phyloP scores from a whole-genome alignment of 2,329 filamentous ascomycete species.

The Ceratocystis smalleyi region DNA sequence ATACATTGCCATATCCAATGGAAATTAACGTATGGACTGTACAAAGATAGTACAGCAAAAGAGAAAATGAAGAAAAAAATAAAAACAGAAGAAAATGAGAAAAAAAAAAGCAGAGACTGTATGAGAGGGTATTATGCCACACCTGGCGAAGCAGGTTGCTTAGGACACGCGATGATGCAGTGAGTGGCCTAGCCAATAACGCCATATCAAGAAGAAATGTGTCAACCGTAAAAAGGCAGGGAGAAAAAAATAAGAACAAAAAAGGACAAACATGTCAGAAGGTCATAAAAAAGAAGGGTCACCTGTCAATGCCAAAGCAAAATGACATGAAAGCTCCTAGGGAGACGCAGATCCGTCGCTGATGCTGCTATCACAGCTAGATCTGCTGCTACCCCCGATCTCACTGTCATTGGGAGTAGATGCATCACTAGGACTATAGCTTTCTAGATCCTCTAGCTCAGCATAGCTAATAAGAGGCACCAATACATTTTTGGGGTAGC shows the following conservation, averaged over 20 bases:
- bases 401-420: not conserved
- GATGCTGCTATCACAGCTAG: slow-evolving; percentile 14
- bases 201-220: not conserved
- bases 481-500: slow-evolving; percentile 32
- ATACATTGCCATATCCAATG: not conserved
- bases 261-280: not conserved
- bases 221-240: not conserved
- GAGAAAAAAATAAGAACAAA: not conserved
- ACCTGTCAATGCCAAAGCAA: not conserved
- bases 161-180: slow-evolving; percentile 3
- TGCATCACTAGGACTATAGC: slow-evolving; percentile 2
- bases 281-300: not conserved
- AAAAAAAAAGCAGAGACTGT: not conserved
- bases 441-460: slow-evolving; percentile 12
- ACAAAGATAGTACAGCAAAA: not conserved
- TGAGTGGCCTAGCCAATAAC: slow-evolving; percentile 9
- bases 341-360: not conserved
- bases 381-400: not conserved
- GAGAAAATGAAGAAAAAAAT: not conserved
- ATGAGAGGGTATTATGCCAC: slow-evolving; percentile 6
- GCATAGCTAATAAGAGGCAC: slow-evolving; percentile 14
- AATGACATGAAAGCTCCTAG: not conserved
- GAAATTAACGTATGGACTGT: not conserved
- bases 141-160: not conserved
- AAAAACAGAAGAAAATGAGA: not conserved